These are phyloP conservation scores for Cornus controversa DNA, from an alignment of 148 eudicot genomes.

Conservation along the genomic window DNA sequence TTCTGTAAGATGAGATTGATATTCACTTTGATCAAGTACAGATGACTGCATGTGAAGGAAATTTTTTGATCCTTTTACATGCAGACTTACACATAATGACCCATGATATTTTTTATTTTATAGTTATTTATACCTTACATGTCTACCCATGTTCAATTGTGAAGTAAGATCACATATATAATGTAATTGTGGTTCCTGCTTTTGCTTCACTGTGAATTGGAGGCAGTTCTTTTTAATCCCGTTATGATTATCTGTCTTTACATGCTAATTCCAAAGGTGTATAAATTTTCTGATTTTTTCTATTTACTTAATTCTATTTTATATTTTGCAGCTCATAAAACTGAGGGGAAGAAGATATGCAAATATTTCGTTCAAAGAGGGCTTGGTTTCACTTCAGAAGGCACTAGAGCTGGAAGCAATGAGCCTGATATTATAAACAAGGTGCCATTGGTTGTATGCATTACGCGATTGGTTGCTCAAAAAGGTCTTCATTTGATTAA, in stretches of 20 bases:
- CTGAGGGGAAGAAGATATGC: slow-evolving; percentile 65
- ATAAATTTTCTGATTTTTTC: background rate
- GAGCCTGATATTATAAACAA: slow-evolving; percentile 14
- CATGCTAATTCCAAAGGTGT: too few species aligned
- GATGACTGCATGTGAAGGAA: background rate
- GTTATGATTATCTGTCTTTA: background rate
- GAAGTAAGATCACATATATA: background rate
- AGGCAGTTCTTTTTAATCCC: background rate
- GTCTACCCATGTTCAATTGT: background rate
- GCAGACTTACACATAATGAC: background rate
- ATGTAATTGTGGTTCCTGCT: background rate
- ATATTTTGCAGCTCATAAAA: slow-evolving; percentile 37
- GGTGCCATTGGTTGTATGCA: slow-evolving; percentile 74
- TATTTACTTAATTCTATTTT: slow-evolving; percentile 10
- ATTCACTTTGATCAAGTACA: background rate
- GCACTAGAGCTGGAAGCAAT: slow-evolving; percentile 12
- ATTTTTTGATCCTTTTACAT: background rate
- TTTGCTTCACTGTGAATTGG: background rate
- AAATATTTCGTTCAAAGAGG: slow-evolving; percentile 72
- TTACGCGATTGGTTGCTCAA: slow-evolving; percentile 85
- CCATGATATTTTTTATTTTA: too few species aligned
- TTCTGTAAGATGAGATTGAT: background rate
- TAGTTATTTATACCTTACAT: too few species aligned
- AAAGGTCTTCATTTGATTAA: slow-evolving; percentile 90
- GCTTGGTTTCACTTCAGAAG: slow-evolving; percentile 59